phyloP scores from a whole-genome alignment of 768 basidiomycete genomes.

The Tremella fuciformis region DNA sequence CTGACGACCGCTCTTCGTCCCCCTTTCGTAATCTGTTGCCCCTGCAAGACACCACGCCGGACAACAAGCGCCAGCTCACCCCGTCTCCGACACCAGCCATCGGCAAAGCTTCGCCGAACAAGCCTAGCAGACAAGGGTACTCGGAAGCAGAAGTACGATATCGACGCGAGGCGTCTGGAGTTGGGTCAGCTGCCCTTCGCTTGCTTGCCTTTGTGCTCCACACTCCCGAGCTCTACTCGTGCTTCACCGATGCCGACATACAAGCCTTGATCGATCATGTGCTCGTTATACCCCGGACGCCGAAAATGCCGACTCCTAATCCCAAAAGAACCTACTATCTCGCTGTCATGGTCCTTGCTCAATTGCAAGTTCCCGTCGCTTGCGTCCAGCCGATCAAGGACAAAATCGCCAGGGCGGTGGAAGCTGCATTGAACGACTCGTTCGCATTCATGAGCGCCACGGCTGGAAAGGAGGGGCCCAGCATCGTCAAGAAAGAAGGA shows the following conservation, averaged over 20 bases:
- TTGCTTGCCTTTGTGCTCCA: constrained; percentile 40
- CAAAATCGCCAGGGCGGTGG: constrained; percentile 39
- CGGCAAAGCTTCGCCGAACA: constrained; percentile 17
- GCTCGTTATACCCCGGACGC: constrained; percentile 44
- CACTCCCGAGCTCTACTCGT: constrained; percentile 25
- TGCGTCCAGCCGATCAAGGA: constrained; percentile 39
- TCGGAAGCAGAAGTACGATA: constrained; percentile 48
- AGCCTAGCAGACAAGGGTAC: constrained; percentile 38
- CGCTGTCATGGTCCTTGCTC: constrained; percentile 41
- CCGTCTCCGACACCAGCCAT: constrained; percentile 19
- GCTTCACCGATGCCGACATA: constrained; percentile 45
- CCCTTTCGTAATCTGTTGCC: constrained; percentile 32
- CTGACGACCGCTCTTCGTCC: constrained; percentile 14
- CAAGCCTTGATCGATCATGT: constrained; percentile 34
- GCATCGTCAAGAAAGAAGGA: constrained; percentile 35
- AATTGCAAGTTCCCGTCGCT: constrained; percentile 33
- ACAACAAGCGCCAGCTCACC: constrained; percentile 15
- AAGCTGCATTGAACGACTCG: constrained; percentile 31
- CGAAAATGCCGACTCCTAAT: constrained; percentile 47
- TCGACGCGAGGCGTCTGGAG: constrained; percentile 46
- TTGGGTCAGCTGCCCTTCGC: constrained; percentile 39
- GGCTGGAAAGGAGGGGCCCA: constrained; percentile 27
- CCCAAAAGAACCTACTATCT: constrained; percentile 46
- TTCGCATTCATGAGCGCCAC: constrained; percentile 24
- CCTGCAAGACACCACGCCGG: constrained; percentile 20